Percentiles rank a stretch among this genome's conserved stretches.
Conservation (phyloP, 2,329 filamentous ascomycete genomes). For the Colletotrichum australisinense region DNA sequence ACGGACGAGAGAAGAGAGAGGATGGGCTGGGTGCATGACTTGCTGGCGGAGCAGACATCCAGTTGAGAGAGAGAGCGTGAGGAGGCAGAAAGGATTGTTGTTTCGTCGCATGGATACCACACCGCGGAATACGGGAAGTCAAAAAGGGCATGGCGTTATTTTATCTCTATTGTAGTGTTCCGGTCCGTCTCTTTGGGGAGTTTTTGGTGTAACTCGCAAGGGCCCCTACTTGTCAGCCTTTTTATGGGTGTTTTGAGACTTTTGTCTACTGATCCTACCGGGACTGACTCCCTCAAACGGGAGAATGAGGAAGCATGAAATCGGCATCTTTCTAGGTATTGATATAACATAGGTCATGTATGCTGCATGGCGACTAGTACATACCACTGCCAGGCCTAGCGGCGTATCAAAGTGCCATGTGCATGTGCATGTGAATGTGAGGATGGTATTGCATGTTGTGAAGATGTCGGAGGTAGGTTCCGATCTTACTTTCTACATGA, state of each 20-base stretch:
- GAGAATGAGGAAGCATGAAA: not conserved
- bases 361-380: too few species aligned
- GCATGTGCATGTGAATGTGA: not conserved
- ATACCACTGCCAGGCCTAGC: not conserved
- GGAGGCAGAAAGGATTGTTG: not conserved
- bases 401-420: not conserved
- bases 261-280: conserved; percentile 15
- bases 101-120: not conserved
- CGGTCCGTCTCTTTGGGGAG: not conserved
- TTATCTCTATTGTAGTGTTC: not conserved
- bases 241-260: not conserved
- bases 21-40: conserved; percentile 67
- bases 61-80: not conserved
- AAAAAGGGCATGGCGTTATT: conserved; percentile 19
- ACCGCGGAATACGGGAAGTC: not conserved
- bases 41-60: conserved; percentile 41
- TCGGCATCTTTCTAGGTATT: not conserved
- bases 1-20: conserved; percentile 61
- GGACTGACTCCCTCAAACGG: not conserved
- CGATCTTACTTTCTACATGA: not conserved
- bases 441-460: not conserved
- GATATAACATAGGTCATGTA: not conserved
- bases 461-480: not conserved
- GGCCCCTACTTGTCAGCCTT: not conserved
- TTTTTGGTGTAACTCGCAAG: not conserved